phyloP scores from a whole-genome alignment of 208 protist species.

The Acanthamoeba quina region DNA sequence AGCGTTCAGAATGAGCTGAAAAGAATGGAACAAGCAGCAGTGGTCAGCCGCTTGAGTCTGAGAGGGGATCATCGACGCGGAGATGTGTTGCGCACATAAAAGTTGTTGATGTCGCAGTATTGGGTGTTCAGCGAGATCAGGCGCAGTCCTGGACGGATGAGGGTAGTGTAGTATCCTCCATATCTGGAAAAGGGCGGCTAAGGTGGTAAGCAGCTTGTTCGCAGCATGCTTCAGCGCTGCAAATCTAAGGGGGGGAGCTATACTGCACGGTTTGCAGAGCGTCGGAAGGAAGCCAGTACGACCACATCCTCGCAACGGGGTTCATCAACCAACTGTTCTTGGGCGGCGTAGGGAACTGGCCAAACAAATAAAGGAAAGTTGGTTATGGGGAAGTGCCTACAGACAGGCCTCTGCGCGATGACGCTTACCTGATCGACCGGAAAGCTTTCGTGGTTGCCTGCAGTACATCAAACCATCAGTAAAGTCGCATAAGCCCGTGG shows the following conservation, averaged over 20 bases:
- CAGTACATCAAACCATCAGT: neutral
- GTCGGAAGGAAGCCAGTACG: conserved; percentile 5
- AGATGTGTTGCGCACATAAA: neutral
- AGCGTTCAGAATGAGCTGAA: conserved; percentile 23
- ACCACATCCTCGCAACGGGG: conserved; percentile 12
- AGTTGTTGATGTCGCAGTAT: conserved; percentile 64
- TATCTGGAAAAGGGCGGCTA: neutral
- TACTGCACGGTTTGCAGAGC: conserved; percentile 13
- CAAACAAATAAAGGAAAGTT: neutral
- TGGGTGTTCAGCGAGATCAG: conserved; percentile 57
- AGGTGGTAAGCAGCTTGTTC: neutral
- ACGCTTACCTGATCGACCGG: conserved; percentile 12
- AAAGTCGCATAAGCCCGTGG: too few species aligned
- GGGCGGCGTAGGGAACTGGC: neutral
- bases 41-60: neutral
- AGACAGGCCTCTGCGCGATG: neutral
- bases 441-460: conserved; percentile 52
- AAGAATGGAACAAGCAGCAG: neutral
- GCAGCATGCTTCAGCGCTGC: neutral
- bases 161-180: conserved; percentile 38
- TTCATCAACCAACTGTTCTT: conserved; percentile 55
- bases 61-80: neutral
- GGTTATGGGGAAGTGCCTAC: neutral
- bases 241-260: neutral
- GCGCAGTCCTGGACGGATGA: conserved; percentile 16